Percentiles rank a stretch among this genome's conserved stretches.
These are phyloP conservation scores for Clarireedia paspali DNA, from an alignment of 2,329 filamentous ascomycete genomes.

Conservation along the genomic window DNA sequence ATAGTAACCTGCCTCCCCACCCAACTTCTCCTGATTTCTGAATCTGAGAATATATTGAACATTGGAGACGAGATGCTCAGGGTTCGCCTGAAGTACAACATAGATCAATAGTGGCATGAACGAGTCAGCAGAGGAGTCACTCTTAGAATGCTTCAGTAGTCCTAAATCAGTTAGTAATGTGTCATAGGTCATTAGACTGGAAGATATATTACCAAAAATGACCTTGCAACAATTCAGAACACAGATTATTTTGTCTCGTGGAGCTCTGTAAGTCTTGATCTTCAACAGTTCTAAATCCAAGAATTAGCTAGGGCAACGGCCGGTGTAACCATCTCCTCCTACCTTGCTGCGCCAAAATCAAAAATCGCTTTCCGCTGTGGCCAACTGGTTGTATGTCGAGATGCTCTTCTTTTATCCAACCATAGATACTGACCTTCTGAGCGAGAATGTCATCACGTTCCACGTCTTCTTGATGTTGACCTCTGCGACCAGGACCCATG, in stretches of 20 bases:
- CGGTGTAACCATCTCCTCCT: constrained; percentile 17
- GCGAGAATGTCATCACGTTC: constrained; percentile 92
- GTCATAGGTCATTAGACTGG: neutral
- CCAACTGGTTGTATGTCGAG: constrained; percentile 82
- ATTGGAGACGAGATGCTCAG: constrained; percentile 92
- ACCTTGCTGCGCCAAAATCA: constrained; percentile 84
- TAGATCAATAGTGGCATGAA: constrained; percentile 95
- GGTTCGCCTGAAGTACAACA: constrained; percentile 88
- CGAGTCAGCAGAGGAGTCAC: constrained; percentile 90
- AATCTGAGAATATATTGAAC: constrained; percentile 97
- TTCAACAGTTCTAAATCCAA: constrained; percentile 70
- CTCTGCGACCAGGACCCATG: constrained; percentile 74
- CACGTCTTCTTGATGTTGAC: constrained; percentile 96
- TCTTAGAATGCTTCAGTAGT: constrained; percentile 82
- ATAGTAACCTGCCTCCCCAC: constrained; percentile 97
- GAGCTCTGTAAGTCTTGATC: constrained; percentile 95
- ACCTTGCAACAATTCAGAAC: constrained; percentile 99
- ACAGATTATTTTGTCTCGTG: constrained; percentile 96
- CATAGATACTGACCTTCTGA: constrained; percentile 95
- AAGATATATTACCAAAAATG: constrained; percentile 65
- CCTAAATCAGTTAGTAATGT: constrained; percentile 40
- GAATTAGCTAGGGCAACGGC: constrained; percentile 18
- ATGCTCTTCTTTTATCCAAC: constrained; percentile 89
- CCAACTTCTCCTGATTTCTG: constrained; percentile 93
- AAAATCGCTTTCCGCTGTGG: constrained; percentile 80